Evolutionary conservation across 2,329 filamentous ascomycete species (phyloP), one percentile per base, ranked within the genome.

Genomic region (Metarhizium guizhouense): DNA sequence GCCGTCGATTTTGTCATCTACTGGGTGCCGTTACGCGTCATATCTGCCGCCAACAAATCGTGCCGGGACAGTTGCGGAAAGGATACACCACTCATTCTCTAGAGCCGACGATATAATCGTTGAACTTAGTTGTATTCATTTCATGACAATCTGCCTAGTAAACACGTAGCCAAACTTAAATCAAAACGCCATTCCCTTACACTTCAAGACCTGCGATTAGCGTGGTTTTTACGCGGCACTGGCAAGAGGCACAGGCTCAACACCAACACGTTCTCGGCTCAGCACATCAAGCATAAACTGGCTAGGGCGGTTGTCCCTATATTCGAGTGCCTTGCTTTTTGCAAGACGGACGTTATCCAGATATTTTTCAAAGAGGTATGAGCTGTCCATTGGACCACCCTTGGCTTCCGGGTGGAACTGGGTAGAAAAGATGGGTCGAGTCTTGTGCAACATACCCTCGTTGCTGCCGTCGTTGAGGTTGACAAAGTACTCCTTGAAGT

Each of bases 361-460:
- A 76, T 97, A 99, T 77, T 90, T 90, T 74, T 99, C 94, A 68
- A 99, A 99, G 58, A 99, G 81, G 75, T 95, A 97, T 2, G 90
- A 86, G 61, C 90, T 95, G 78, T 99, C 94, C 75, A 96, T 88
- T 54, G 94, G 94, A 54, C 94, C 94, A 58, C 94, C 94, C 80
- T 96, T 96, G 63, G 94, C 94, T 76, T 99, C 94, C 16, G 94
- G 94, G 70, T 99, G 94, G 85, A 99, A 99, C 74, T 99, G 94
- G 29, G 92, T 96, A 61, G 89, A 93, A 82, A 99, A 97, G 71
- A 99, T 99, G 60, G 94, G 94, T 40, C 93, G 89, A 57, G 88
- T 88, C 75, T 88, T 91, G 82, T 99, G 94, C 70, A 96, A 91
- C 84, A 99, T 90, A 58, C 88, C 93, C 79, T 99, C 94, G 73